A percentile compares a stretch with the other conserved stretches of the same genome.
Evolutionary conservation across 106 monocot genomes (phyloP).

Genomic region (Dioscorea alata): DNA sequence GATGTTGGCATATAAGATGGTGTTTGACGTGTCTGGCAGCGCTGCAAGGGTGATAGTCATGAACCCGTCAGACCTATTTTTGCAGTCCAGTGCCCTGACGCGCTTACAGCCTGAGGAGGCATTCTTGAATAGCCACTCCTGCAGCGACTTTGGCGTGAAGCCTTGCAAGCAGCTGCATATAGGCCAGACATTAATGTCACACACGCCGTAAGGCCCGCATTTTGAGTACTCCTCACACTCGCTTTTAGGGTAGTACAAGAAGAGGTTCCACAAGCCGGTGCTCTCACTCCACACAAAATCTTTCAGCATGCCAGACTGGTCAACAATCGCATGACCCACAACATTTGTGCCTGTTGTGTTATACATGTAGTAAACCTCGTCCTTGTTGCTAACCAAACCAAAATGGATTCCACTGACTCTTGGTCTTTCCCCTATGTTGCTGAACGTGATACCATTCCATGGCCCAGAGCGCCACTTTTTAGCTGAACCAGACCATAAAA

Average conservation of each 20-base stretch:
- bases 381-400: too few relatives aligned
- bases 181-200: too few relatives aligned
- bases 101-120: constrained; percentile 29
- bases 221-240: too few relatives aligned
- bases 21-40: constrained; percentile 19
- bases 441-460: constrained; percentile 31
- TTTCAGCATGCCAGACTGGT: too few relatives aligned
- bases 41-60: constrained; percentile 10
- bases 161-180: constrained; percentile 45
- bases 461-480: constrained; percentile 32
- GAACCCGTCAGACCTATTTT: too few relatives aligned
- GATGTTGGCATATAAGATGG: constrained; percentile 4
- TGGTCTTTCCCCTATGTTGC: constrained; percentile 7
- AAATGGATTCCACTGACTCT: not conserved
- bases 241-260: too few relatives aligned
- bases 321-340: too few relatives aligned
- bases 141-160: constrained; percentile 26
- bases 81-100: constrained; percentile 28
- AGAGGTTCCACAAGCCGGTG: too few relatives aligned
- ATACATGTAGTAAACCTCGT: too few relatives aligned
- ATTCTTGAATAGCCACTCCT: constrained; percentile 24
- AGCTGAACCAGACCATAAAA: constrained; percentile 15
- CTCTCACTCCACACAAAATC: too few relatives aligned
- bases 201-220: too few relatives aligned
- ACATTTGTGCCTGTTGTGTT: too few relatives aligned